phyloP scores from a whole-genome alignment of 2,329 filamentous ascomycete species.

The Mycogone perniciosa region DNA sequence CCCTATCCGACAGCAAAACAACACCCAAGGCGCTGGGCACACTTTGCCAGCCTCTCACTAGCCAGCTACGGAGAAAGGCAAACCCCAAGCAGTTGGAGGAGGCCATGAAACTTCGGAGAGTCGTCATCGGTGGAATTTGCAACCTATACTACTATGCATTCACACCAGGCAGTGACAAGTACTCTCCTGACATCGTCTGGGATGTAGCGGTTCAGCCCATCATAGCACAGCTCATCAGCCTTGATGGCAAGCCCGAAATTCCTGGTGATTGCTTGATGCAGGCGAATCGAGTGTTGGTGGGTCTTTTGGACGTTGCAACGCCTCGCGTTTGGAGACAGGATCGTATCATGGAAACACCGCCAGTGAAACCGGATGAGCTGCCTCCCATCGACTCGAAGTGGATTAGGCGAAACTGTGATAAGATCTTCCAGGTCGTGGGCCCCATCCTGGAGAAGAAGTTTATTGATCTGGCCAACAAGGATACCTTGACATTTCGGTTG shows the following conservation, averaged over 20 bases:
- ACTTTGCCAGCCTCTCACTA: conserved; percentile 61
- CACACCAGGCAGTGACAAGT: conserved; percentile 58
- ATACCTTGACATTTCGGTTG: conserved; percentile 46
- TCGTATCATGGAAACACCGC: conserved; percentile 54
- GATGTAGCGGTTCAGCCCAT: conserved; percentile 63
- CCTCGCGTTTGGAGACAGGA: conserved; percentile 67
- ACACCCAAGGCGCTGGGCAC: conserved; percentile 28
- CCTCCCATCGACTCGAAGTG: conserved; percentile 79
- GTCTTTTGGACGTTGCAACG: conserved; percentile 57
- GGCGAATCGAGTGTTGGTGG: conserved; percentile 63
- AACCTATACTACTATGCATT: conserved; percentile 80
- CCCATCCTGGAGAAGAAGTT: conserved; percentile 58
- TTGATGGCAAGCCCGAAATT: conserved; percentile 29
- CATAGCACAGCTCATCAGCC: conserved; percentile 48
- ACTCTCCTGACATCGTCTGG: conserved; percentile 74
- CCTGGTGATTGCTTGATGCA: conserved; percentile 49
- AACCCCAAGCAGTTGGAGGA: conserved; percentile 51
- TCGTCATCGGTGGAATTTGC: conserved; percentile 64
- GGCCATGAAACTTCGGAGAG: conserved; percentile 40
- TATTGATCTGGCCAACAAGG: conserved; percentile 53
- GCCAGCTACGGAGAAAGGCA: conserved; percentile 61
- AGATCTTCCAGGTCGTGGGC: conserved; percentile 57
- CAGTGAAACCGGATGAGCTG: conserved; percentile 66
- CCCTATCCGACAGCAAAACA: conserved; percentile 59
- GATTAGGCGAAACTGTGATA: conserved; percentile 65